Evolutionary conservation across 1,139 yeast genomes (phyloP).

Genomic region (Williopsis jadinii): DNA sequence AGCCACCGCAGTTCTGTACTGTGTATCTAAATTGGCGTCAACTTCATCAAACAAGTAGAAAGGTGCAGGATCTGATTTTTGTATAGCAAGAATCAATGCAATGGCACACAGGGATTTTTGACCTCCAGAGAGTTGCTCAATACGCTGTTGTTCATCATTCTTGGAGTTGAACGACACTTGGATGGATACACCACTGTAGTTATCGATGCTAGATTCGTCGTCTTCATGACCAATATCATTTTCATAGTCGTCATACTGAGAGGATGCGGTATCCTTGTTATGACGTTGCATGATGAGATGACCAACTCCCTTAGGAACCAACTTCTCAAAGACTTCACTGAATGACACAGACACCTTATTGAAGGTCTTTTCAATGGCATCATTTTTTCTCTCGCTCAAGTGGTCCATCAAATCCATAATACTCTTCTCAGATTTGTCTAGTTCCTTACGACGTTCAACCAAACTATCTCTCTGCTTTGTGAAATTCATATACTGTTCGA

Average conservation of each 20-base stretch:
- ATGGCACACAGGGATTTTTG: constrained; percentile 94
- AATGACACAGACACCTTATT: constrained; percentile 70
- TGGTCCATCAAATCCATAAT: constrained; percentile 69
- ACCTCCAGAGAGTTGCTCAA: constrained; percentile 93
- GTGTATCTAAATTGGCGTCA: constrained; percentile 92
- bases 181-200: constrained; percentile 77
- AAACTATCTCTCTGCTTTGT: constrained; percentile 67
- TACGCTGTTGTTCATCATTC: constrained; percentile 77
- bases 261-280: constrained; percentile 7
- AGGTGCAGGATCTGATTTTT: constrained; percentile 94
- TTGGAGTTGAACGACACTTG: constrained; percentile 88
- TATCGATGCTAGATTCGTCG: constrained; percentile 36
- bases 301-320: constrained; percentile 85
- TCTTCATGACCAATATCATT: constrained; percentile 23
- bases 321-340: constrained; percentile 61
- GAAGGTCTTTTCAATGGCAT: constrained; percentile 77
- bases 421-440: constrained; percentile 63
- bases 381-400: constrained; percentile 71
- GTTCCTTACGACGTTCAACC: constrained; percentile 56
- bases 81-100: constrained; percentile 88
- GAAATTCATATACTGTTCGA: constrained; percentile 76
- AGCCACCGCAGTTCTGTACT: constrained; percentile 87
- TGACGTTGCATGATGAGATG: constrained; percentile 54
- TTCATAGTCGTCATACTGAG: constrained; percentile 17
- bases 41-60: constrained; percentile 93